Percentiles rank a stretch among this genome's conserved stretches.
Conservation (phyloP, 2,329 filamentous ascomycete species). For the Phialophora macrospora region DNA sequence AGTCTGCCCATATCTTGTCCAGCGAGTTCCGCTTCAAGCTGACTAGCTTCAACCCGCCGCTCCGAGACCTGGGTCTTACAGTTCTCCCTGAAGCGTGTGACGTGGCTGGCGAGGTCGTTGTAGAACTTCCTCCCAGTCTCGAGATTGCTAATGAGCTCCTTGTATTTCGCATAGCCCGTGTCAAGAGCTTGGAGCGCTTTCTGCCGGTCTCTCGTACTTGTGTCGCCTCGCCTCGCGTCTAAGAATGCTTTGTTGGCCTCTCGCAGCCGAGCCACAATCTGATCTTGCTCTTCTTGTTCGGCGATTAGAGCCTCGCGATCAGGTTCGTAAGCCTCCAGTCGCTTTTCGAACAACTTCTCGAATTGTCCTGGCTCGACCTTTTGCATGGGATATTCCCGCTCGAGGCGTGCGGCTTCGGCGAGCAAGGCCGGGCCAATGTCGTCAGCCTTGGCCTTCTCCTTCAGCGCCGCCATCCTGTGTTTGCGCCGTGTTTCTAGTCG, state of each 20-base stretch:
- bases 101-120: slow-evolving; percentile 89
- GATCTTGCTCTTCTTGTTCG: slow-evolving; percentile 77
- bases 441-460: slow-evolving; percentile 79
- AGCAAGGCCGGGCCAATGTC: slow-evolving; percentile 85
- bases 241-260: slow-evolving; percentile 80
- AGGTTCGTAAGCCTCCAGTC: slow-evolving; percentile 78
- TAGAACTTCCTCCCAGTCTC: slow-evolving; percentile 95
- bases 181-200: slow-evolving; percentile 85
- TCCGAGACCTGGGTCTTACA: slow-evolving; percentile 78
- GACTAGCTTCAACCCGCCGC: slow-evolving; percentile 77
- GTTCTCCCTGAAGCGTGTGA: slow-evolving; percentile 82
- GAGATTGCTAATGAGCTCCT: slow-evolving; percentile 89
- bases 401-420: slow-evolving; percentile 79
- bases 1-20: slow-evolving; percentile 63
- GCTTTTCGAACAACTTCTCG: slow-evolving; percentile 84
- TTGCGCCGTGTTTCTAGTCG: slow-evolving; percentile 80
- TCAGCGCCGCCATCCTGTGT: slow-evolving; percentile 77
- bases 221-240: slow-evolving; percentile 70
- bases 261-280: slow-evolving; percentile 69
- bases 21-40: slow-evolving; percentile 72
- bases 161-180: slow-evolving; percentile 92
- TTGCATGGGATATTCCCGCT: slow-evolving; percentile 83
- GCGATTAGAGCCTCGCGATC: slow-evolving; percentile 73
- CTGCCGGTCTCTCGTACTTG: slow-evolving; percentile 72
- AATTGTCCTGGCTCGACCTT: slow-evolving; percentile 87